Base-by-base conservation (phyloP, 2,329 filamentous ascomycete species). In the Gaeumannomyces sp. region DNA sequence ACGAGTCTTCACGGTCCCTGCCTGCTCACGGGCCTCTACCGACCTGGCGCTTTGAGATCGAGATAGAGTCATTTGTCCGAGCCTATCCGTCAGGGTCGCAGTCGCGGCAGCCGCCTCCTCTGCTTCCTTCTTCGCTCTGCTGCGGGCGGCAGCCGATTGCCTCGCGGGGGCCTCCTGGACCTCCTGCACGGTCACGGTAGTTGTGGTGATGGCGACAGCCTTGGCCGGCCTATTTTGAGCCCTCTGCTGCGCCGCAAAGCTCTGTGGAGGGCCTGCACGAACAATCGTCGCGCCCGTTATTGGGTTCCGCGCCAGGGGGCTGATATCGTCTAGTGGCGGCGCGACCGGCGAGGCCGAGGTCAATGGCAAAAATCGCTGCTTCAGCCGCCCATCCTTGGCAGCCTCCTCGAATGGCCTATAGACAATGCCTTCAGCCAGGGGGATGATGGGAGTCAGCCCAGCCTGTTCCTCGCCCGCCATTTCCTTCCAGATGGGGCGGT, bases 401-500 rank as follows among this genome's bases (percentile, higher is more conserved):
- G 85, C 83, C 66, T 87, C 85, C 63, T 87, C 84, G 67, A 86
- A 89, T 0, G 86, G 86, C 28, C 85, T 78, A 71, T 89, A 89
- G 16, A 89, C 86, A 62, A 88, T 78, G 58, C 84, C 82, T 65
- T 86, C 83, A 2, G 82, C 81, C 28, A 89, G 76, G 2, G 87
- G 87, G 65, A 89, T 88, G 68, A 80, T 78, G 0, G 86, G 87
- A 0, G 86, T 89, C 64, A 89, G 76, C 1, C 86, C 85, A 57
- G 84, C 83, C 73, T 89, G 85, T 72, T 89, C 87, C 73, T 89
- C 87, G n/a, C 85, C 81, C 0, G 85, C 85, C 74, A 89, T 85
- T 71, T 89, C 87, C 70, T 85, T 84, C 82, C 87, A 89, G 1
- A 85, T 84, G 63, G 84, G 82, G 58, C 82, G 83, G 70, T 83